Conservation (phyloP, 352 stramenopile genomes). For the Pythium aquatile region DNA sequence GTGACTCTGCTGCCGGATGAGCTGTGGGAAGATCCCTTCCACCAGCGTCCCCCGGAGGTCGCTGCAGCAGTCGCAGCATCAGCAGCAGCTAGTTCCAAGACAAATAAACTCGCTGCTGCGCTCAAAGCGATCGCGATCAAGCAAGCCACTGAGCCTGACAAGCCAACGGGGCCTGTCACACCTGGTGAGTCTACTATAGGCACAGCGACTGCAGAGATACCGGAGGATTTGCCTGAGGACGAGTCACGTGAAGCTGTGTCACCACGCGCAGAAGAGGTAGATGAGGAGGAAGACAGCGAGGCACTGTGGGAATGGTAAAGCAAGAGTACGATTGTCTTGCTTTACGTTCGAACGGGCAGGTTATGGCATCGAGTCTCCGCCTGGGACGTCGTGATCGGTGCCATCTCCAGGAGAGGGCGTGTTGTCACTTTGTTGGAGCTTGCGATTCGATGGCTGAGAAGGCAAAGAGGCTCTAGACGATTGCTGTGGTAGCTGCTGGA, state of each 20-base stretch:
- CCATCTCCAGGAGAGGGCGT: not conserved
- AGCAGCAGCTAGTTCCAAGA: not conserved
- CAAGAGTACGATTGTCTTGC: not conserved
- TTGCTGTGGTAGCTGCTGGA: not conserved
- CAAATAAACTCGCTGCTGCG: not conserved
- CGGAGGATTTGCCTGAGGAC: slow-evolving; percentile 34
- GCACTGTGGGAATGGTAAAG: slow-evolving; percentile 34
- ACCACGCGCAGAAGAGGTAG: slow-evolving; percentile 45
- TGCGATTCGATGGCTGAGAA: not conserved
- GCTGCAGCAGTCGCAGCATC: not conserved
- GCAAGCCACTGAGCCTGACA: not conserved
- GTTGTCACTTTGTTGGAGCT: not conserved
- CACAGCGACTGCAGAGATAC: slow-evolving; percentile 22
- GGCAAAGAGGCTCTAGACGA: not conserved
- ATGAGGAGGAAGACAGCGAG: slow-evolving; percentile 46
- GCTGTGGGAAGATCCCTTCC: slow-evolving; percentile 53
- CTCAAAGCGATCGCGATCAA: slow-evolving; percentile 6
- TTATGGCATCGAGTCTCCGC: not conserved
- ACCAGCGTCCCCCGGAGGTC: not conserved
- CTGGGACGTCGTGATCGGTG: not conserved
- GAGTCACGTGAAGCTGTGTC: slow-evolving; percentile 11
- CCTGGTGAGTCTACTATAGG: not conserved
- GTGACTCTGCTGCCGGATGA: slow-evolving; percentile 64
- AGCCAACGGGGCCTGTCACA: not conserved
- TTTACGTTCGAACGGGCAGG: not conserved